These are phyloP conservation scores for Trifolium fragiferum DNA, from an alignment of 306 rosid genomes.

Conservation along the genomic window DNA sequence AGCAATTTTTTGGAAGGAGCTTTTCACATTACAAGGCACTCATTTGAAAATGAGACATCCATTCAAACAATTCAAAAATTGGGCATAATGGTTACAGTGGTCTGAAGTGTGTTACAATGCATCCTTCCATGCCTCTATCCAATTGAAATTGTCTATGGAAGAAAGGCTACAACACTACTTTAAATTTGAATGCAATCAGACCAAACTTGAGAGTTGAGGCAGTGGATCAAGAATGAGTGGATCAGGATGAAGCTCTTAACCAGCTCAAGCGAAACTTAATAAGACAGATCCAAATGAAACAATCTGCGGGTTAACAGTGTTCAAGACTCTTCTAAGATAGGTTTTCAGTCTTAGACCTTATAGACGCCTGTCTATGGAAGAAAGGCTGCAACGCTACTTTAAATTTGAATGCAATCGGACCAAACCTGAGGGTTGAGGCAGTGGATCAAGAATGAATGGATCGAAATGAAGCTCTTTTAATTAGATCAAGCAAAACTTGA, in stretches of 20 bases:
- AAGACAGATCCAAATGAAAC: neutral
- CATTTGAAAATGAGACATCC: neutral
- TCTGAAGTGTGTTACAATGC: neutral
- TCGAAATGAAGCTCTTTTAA: slow-evolving; percentile 1
- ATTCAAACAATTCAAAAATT: neutral
- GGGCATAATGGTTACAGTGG: neutral
- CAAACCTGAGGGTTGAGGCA: neutral
- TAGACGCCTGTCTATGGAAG: neutral
- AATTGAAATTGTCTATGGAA: neutral
- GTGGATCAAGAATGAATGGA: neutral
- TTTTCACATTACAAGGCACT: neutral
- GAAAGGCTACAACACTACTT: neutral
- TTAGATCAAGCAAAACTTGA: neutral
- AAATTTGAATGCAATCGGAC: neutral
- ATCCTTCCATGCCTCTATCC: neutral
- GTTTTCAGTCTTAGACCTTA: neutral
- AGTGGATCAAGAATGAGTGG: neutral
- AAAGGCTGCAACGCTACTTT: neutral
- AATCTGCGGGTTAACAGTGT: neutral
- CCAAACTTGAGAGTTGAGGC: neutral
- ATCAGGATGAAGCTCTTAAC: neutral
- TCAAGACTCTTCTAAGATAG: neutral
- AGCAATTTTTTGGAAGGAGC: neutral
- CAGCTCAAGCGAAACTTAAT: neutral
- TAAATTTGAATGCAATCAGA: neutral